Evolutionary conservation across 768 basidiomycete genomes (phyloP).

Genomic region (Phanerochaete carnosa): DNA sequence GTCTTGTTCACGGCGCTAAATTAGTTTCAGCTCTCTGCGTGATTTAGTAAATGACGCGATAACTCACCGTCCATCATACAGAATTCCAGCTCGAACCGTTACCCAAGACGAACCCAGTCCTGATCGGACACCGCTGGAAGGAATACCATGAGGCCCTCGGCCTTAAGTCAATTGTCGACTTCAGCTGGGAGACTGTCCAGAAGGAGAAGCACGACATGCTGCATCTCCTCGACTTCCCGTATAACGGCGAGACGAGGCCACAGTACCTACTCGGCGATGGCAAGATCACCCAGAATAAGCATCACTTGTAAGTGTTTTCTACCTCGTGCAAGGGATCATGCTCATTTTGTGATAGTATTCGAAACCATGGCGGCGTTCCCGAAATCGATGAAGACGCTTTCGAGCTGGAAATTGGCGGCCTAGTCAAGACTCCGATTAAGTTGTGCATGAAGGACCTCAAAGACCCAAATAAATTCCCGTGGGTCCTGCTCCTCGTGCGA

Average conservation of each 20-base stretch:
- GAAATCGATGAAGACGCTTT: conserved; percentile 44
- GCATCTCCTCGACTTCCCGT: conserved; percentile 52
- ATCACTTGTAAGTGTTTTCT: conserved; percentile 43
- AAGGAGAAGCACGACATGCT: conserved; percentile 50
- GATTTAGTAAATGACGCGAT: background rate
- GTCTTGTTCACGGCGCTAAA: background rate
- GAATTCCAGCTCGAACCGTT: conserved; percentile 49
- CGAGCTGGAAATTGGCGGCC: conserved; percentile 49
- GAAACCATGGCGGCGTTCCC: conserved; percentile 53
- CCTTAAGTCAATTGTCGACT: conserved; percentile 40
- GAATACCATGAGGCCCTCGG: conserved; percentile 51
- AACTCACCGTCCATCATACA: conserved; percentile 14
- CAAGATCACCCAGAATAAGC: conserved; percentile 46
- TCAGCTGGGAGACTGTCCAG: conserved; percentile 50
- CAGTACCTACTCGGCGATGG: conserved; percentile 36
- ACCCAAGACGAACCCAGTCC: conserved; percentile 47
- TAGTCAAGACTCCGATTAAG: conserved; percentile 43
- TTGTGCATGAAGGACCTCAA: conserved; percentile 45
- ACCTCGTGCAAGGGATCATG: background rate
- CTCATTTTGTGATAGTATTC: conserved; percentile 32
- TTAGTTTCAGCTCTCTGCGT: background rate
- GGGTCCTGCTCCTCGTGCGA: conserved; percentile 11
- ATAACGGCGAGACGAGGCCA: conserved; percentile 50
- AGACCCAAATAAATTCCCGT: conserved; percentile 47
- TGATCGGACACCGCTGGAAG: conserved; percentile 50